Evolutionary conservation across 192 early-diverging fungal genomes (phyloP).

Genomic region (Podila epigama): DNA sequence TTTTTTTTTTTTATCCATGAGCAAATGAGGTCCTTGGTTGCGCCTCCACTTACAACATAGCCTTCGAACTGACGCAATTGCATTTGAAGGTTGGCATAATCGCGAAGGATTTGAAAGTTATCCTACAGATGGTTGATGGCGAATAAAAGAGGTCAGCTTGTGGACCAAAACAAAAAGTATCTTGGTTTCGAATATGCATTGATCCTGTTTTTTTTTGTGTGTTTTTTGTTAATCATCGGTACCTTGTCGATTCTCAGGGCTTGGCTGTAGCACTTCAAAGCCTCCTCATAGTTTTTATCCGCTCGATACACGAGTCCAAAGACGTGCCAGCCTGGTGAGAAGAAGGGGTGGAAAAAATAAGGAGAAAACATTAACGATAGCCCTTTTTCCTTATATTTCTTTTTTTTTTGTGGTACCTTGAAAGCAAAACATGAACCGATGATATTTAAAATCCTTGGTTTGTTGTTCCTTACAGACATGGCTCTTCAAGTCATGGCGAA

Average conservation of each 20-base stretch:
- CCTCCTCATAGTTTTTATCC: constrained; percentile 94
- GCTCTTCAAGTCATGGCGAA: constrained; percentile 80
- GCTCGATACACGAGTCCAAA: constrained; percentile 92
- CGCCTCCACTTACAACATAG: constrained; percentile 52
- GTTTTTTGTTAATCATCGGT: too few relatives aligned
- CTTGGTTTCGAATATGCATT: too few relatives aligned
- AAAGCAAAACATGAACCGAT: too few relatives aligned
- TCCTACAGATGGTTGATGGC: constrained; percentile 40
- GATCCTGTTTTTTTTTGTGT: too few relatives aligned
- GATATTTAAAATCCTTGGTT: too few relatives aligned
- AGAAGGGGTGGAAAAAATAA: too few relatives aligned
- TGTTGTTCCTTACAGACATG: constrained; percentile 93
- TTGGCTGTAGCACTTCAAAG: constrained; percentile 89
- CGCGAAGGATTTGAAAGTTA: constrained; percentile 92
- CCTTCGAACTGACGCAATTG: constrained; percentile 89
- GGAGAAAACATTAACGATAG: too few relatives aligned
- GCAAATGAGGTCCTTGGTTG: too few relatives aligned
- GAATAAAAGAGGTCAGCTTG: neutral
- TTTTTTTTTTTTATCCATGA: too few relatives aligned
- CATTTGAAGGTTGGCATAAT: constrained; percentile 85
- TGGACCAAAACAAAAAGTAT: neutral
- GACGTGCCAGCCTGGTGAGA: constrained; percentile 99
- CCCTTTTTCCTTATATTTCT: too few relatives aligned
- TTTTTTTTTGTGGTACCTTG: too few relatives aligned
- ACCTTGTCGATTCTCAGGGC: constrained; percentile 87